A percentile compares a stretch with the other conserved stretches of the same genome.
These are phyloP conservation scores for Platanthera guangdongensis DNA, from an alignment of 106 monocot species.

Conservation along the genomic window DNA sequence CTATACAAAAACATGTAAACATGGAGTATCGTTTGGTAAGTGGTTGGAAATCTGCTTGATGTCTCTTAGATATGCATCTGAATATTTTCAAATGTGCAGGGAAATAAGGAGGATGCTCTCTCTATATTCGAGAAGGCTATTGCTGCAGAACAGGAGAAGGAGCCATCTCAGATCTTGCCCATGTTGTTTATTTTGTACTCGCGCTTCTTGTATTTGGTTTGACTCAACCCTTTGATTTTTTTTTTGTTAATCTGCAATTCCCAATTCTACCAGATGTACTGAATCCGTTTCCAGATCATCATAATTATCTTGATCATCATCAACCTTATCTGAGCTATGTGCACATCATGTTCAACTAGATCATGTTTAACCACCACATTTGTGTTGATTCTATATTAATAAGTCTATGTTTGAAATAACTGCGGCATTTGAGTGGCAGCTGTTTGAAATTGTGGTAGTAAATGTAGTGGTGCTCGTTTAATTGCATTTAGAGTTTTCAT, in stretches of 20 bases:
- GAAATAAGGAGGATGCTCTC: conserved; percentile 63
- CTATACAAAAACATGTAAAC: conserved; percentile 76
- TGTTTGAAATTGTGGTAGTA: no score
- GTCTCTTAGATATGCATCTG: background rate
- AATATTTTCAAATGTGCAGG: conserved; percentile 31
- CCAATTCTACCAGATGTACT: background rate
- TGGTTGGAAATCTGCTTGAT: background rate
- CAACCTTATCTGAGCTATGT: conserved; percentile 2
- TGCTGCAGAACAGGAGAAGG: conserved; percentile 69
- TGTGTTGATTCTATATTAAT: background rate
- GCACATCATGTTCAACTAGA: background rate
- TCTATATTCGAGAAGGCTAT: conserved; percentile 77
- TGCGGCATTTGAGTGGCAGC: no score
- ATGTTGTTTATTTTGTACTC: conserved; percentile 68
- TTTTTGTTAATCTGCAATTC: background rate
- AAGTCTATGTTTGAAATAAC: no score
- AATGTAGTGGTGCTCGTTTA: no score
- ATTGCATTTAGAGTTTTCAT: no score
- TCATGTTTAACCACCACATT: background rate
- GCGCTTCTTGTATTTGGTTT: conserved; percentile 72
- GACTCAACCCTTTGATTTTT: background rate
- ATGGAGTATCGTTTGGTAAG: conserved; percentile 85
- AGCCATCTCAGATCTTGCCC: conserved; percentile 66
- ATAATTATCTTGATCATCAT: background rate
- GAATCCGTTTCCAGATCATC: background rate